Conservation (phyloP, 1,284 basidiomycete species). For the Ustilago trichophora region DNA sequence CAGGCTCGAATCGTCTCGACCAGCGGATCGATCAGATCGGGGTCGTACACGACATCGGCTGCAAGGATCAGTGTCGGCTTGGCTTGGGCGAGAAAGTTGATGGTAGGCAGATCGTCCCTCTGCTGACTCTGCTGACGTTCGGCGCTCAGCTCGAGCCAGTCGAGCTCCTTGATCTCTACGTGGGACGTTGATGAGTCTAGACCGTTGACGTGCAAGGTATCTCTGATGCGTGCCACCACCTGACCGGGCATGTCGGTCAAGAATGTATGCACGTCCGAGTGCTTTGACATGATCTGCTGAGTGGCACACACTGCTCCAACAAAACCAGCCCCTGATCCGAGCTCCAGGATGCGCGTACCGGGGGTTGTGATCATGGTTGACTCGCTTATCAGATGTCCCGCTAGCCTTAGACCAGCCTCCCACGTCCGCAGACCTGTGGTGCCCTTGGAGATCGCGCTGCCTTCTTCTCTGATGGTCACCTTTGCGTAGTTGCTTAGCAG, state of each 20-base stretch:
- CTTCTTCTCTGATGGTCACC: constrained; percentile 40
- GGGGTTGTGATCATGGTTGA: constrained; percentile 15
- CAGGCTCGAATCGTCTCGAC: constrained; percentile 37
- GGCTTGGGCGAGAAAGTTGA: constrained; percentile 28
- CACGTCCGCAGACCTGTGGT: constrained; percentile 49
- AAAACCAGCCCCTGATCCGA: constrained; percentile 50
- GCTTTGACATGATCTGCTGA: constrained; percentile 8
- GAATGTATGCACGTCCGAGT: constrained; percentile 9
- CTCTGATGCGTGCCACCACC: constrained; percentile 25
- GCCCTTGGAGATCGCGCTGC: constrained; percentile 41
- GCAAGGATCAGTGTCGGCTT: constrained; percentile 43
- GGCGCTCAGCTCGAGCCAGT: constrained; percentile 44
- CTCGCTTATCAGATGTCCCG: constrained; percentile 28
- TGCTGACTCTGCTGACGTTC: constrained; percentile 41
- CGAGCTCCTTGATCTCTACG: constrained; percentile 24
- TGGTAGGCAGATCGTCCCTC: constrained; percentile 32
- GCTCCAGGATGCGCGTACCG: constrained; percentile 39
- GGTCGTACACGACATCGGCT: constrained; percentile 52
- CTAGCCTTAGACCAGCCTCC: constrained; percentile 47
- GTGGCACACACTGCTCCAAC: constrained; percentile 37
- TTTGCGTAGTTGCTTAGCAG: constrained; percentile 13
- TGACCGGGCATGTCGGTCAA: constrained; percentile 48
- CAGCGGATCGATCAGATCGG: constrained; percentile 39
- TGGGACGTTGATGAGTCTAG: constrained; percentile 3
- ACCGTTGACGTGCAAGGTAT: constrained; percentile 29